These are phyloP conservation scores for Xylaria sp. DNA, from an alignment of 495 filamentous ascomycete species.

Conservation along the genomic window DNA sequence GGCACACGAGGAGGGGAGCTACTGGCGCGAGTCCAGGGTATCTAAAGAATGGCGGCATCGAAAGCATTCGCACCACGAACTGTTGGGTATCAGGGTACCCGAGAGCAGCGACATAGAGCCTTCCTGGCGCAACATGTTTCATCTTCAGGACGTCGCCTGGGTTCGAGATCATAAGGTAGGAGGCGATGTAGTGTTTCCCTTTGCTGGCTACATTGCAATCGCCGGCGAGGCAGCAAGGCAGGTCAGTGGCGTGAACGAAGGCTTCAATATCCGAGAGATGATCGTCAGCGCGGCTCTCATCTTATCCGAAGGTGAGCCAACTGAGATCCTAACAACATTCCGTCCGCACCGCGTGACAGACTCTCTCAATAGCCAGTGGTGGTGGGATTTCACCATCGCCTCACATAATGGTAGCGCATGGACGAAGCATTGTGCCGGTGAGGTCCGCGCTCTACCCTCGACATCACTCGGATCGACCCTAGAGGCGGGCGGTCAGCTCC, in stretches of 20 bases:
- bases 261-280: conserved; percentile 42
- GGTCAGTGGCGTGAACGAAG: conserved; percentile 33
- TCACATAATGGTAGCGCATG: conserved; percentile 49
- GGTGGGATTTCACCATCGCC: conserved; percentile 54
- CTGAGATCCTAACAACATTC: conserved; percentile 49
- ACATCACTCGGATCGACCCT: neutral
- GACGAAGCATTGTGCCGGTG: conserved; percentile 53
- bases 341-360: conserved; percentile 44
- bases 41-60: conserved; percentile 51
- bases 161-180: conserved; percentile 50
- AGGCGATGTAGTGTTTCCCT: conserved; percentile 54
- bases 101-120: conserved; percentile 48
- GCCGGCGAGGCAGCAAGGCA: conserved; percentile 56
- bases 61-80: conserved; percentile 47
- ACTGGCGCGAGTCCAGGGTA: conserved; percentile 49
- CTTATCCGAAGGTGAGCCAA: conserved; percentile 28
- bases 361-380: conserved; percentile 51
- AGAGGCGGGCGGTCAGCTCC: conserved; percentile 9
- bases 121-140: conserved; percentile 49
- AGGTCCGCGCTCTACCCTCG: conserved; percentile 27
- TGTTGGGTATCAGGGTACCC: conserved; percentile 48
- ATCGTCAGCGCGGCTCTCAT: conserved; percentile 42
- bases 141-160: conserved; percentile 51
- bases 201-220: conserved; percentile 57
- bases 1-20: conserved; percentile 41